Base-by-base conservation (phyloP, 305 asterid species). In the Fraxinus velutina region DNA sequence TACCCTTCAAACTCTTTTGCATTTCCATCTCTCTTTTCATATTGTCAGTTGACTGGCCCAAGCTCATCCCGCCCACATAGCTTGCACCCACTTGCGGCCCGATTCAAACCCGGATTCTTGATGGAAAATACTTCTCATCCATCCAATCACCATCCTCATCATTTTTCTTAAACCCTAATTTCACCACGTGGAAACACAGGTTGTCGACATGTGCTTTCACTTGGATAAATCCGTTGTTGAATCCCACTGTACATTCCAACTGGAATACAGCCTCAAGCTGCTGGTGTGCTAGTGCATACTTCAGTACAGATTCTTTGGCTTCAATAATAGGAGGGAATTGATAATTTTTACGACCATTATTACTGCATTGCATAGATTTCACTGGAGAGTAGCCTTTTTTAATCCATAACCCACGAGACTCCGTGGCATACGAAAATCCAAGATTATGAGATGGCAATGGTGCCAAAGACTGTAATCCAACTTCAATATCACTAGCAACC, bases 261-360 rank as follows among this genome's bases (percentile, higher is more conserved):
- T 94, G 98, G 55, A 94, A 85, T 62, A 93, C 93, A 15, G 89
- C 94, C 86, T 93, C 97, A 15, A 94, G 94, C 73, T 93, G 97
- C 82, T 94, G 98, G 83, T 94, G 98, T 2, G 94, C 97, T 12
- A 94, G n/a, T 8, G 93, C 92, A 85, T 94, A 90, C 81, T 86
- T 93, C 2, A 93, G 87, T 32, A 91, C 87, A 0, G 92, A 77
- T 7, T 92, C 97, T 24, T 83, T 88, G 1, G 97, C 84, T 13
- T 87, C 92, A 3, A 90, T 10, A 6, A 88, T 22, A 5, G 85
- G 15, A 3, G 89, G 87, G 79, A 82, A 88, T 15, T 80, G 87
- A 85, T 66, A 66, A 66, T 85, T 37, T 0, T 86, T 86, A 75
- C 81, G 83, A 2, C 86, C 80, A 1, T 77, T 47, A 5, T 70